These are phyloP conservation scores for Aureobasidium uvarum DNA, from an alignment of 2,329 filamentous ascomycete species.

Conservation along the genomic window DNA sequence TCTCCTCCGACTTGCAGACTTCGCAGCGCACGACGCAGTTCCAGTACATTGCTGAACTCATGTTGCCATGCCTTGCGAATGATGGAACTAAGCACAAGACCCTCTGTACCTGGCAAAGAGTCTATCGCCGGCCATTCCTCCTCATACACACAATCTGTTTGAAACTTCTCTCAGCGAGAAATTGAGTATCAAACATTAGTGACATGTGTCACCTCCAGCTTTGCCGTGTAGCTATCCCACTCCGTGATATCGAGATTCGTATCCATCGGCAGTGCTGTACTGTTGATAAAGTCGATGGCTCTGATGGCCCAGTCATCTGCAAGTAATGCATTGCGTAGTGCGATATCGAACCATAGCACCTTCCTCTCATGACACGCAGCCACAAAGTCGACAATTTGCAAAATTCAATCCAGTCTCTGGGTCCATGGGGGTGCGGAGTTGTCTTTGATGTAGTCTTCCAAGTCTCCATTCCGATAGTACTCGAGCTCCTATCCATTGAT, in stretches of 20 bases:
- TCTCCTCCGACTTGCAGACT: neutral
- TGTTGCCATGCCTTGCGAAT: neutral
- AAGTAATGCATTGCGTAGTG: neutral
- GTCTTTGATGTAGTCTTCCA: neutral
- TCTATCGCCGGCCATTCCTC: neutral
- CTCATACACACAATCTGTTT: neutral
- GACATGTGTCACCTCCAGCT: neutral
- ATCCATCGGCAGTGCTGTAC: neutral
- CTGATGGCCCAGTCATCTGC: neutral
- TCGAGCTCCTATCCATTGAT: neutral
- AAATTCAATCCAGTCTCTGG: neutral
- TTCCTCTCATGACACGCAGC: neutral
- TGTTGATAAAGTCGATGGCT: slow-evolving; percentile 12
- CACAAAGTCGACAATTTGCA: neutral
- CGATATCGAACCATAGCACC: neutral
- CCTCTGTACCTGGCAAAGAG: neutral
- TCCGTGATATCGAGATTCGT: neutral
- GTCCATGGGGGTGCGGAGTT: neutral
- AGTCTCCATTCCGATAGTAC: neutral
- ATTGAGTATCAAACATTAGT: neutral
- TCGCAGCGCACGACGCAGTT: neutral
- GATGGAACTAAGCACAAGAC: neutral
- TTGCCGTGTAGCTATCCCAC: neutral
- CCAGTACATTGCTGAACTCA: neutral
- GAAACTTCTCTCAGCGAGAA: neutral